phyloP scores from a whole-genome alignment of 23 red algal genomes.

The Gracilaria caudata region DNA sequence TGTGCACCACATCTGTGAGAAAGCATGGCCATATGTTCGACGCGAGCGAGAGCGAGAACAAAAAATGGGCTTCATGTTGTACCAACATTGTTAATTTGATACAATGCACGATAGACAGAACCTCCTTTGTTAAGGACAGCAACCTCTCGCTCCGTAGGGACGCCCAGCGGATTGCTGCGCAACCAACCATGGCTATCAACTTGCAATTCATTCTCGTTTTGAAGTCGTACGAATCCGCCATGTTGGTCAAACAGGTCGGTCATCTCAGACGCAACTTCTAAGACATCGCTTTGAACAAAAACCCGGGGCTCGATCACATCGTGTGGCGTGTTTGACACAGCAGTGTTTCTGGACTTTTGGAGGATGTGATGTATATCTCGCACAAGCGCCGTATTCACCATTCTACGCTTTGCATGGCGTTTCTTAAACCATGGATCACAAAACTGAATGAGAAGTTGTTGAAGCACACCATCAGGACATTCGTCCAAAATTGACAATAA shows the following conservation, averaged over 20 bases:
- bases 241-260: slow-evolving; percentile 47
- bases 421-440: slow-evolving; percentile 98
- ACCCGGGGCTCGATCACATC: background rate
- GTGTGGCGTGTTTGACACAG: background rate
- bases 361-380: slow-evolving; percentile 38
- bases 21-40: too few relatives aligned
- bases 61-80: background rate
- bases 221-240: slow-evolving; percentile 23
- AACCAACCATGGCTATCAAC: slow-evolving; percentile 64
- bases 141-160: slow-evolving; percentile 88
- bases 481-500: slow-evolving; percentile 54
- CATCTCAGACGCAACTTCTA: slow-evolving; percentile 74
- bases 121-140: slow-evolving; percentile 45
- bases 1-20: too few relatives aligned
- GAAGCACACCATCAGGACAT: slow-evolving; percentile 20
- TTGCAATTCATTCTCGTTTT: background rate
- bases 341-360: slow-evolving; percentile 6
- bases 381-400: slow-evolving; percentile 79
- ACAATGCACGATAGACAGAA: slow-evolving; percentile 70
- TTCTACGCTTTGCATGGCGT: slow-evolving; percentile 90
- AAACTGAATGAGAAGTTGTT: slow-evolving; percentile 76
- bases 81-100: background rate
- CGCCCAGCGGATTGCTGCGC: slow-evolving; percentile 47
- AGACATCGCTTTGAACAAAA: slow-evolving; percentile 81
- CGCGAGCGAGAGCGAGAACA: background rate